Conservation (phyloP, 2,329 filamentous ascomycete genomes). For the Venturia aucupariae region DNA sequence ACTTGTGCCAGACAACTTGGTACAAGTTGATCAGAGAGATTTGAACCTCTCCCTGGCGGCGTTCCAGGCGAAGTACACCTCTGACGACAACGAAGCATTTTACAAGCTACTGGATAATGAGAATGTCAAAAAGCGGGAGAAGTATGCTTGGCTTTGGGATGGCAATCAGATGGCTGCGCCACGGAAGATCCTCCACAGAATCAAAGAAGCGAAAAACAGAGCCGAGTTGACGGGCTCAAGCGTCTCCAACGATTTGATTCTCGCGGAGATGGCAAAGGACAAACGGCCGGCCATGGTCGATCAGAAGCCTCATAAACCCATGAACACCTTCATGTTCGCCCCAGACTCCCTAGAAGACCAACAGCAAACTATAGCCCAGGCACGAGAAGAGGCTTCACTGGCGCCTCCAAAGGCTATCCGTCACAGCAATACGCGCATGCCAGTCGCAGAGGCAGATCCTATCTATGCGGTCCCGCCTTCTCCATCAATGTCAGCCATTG, state of each 20-base stretch:
- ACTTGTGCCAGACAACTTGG: constrained; percentile 31
- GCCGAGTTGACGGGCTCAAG: constrained; percentile 43
- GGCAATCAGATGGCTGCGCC: constrained; percentile 70
- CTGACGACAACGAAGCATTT: constrained; percentile 96
- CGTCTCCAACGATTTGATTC: constrained; percentile 47
- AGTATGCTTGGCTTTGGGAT: constrained; percentile 81
- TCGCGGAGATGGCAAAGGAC: constrained; percentile 45
- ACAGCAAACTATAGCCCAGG: constrained; percentile 53
- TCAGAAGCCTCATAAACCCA: constrained; percentile 62
- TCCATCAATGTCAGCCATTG: constrained; percentile 74
- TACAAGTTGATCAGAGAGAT: constrained; percentile 34
- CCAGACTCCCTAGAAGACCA: constrained; percentile 54
- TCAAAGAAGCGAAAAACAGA: constrained; percentile 59
- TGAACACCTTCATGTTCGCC: constrained; percentile 81
- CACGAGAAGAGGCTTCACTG: constrained; percentile 55
- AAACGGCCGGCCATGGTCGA: constrained; percentile 69
- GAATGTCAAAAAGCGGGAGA: constrained; percentile 73
- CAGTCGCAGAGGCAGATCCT: constrained; percentile 34
- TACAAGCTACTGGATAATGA: constrained; percentile 86
- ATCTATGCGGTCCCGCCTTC: constrained; percentile 53
- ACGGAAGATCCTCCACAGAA: constrained; percentile 48
- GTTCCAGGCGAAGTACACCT: constrained; percentile 91
- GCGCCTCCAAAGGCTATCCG: constrained; percentile 62
- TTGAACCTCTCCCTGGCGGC: constrained; percentile 70
- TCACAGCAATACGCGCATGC: constrained; percentile 76